These are phyloP conservation scores for Daldinia sp. DNA, from an alignment of 2,329 filamentous ascomycete species.

Conservation along the genomic window DNA sequence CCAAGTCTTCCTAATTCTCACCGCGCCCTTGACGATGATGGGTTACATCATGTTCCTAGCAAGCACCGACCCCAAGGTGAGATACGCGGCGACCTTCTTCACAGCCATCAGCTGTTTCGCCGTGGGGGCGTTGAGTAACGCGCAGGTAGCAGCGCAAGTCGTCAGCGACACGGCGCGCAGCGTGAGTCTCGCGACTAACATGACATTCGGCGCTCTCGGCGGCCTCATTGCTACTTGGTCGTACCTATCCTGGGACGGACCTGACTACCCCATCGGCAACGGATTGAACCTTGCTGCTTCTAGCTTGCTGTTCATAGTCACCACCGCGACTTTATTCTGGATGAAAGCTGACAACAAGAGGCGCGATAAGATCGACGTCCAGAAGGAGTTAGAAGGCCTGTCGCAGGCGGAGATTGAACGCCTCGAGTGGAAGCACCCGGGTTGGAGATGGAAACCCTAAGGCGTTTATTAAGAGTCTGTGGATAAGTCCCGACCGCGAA, in stretches of 20 bases:
- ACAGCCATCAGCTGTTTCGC: conserved; percentile 71
- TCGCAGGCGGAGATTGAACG: conserved; percentile 59
- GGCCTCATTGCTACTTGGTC: conserved; percentile 72
- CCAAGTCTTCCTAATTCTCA: conserved; percentile 66
- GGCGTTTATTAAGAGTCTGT: neutral
- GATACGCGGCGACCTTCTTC: conserved; percentile 76
- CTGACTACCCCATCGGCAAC: conserved; percentile 75
- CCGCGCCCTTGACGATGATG: conserved; percentile 70
- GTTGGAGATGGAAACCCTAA: conserved; percentile 64
- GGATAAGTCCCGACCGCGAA: neutral
- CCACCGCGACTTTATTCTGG: conserved; percentile 61
- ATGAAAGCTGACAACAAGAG: conserved; percentile 68
- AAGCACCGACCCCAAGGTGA: conserved; percentile 57
- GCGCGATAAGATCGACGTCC: conserved; percentile 59
- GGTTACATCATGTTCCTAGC: conserved; percentile 78
- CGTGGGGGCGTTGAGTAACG: conserved; percentile 71
- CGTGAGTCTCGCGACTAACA: conserved; percentile 70
- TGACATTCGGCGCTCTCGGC: conserved; percentile 79
- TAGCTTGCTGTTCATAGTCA: conserved; percentile 59
- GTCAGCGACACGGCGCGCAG: conserved; percentile 74
- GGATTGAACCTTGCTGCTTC: conserved; percentile 71
- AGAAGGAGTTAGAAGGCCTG: conserved; percentile 61
- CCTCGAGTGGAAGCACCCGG: conserved; percentile 69
- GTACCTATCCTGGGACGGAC: conserved; percentile 69
- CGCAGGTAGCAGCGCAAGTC: conserved; percentile 74